Evolutionary conservation across 495 filamentous ascomycete genomes (phyloP).

Genomic region (Penicillium simplicissimum): DNA sequence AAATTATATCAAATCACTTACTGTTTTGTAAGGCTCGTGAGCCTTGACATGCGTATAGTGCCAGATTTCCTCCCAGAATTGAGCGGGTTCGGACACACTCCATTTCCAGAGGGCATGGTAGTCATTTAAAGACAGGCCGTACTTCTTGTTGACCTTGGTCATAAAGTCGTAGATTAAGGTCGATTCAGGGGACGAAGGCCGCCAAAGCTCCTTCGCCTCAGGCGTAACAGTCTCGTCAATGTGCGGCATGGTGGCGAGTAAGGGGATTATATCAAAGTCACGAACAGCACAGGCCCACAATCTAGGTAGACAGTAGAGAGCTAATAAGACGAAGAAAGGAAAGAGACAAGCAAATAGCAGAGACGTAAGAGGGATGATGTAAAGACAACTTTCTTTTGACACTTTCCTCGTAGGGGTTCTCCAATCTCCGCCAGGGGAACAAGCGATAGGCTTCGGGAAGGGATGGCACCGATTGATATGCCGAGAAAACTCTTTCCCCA

Average conservation of each 20-base stretch:
- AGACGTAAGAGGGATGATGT: background rate
- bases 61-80: conserved; percentile 89
- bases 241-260: conserved; percentile 23
- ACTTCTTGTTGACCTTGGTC: conserved; percentile 64
- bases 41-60: conserved; percentile 72
- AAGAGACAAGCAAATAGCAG: background rate
- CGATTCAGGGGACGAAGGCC: conserved; percentile 62
- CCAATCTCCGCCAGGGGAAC: background rate
- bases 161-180: conserved; percentile 75
- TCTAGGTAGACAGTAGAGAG: background rate
- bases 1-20: conserved; percentile 34
- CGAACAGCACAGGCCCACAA: background rate
- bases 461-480: conserved; percentile 4
- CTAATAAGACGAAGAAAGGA: background rate
- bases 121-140: conserved; percentile 58
- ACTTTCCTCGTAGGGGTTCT: background rate
- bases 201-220: conserved; percentile 62
- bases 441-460: background rate
- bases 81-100: conserved; percentile 73
- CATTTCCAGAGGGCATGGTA: conserved; percentile 78
- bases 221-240: conserved; percentile 27
- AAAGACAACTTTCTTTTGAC: background rate
- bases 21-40: conserved; percentile 61
- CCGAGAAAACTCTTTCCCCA: conserved; percentile 4
- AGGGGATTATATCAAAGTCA: background rate